These are phyloP conservation scores for Saccharomyces hybrid DNA, from an alignment of 1,139 yeast species.

Conservation along the genomic window DNA sequence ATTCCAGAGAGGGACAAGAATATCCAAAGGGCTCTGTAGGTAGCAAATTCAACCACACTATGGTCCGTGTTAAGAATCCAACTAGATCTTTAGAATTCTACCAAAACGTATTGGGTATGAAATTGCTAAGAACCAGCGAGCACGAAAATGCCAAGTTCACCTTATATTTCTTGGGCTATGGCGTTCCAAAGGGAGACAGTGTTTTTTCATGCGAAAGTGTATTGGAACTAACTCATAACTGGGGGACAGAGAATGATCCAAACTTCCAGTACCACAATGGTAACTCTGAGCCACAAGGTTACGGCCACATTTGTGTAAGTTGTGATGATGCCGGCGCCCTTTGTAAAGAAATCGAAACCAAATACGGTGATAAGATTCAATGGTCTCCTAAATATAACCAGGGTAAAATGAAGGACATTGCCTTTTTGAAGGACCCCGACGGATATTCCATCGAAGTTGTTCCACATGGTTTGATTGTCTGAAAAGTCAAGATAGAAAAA, in stretches of 20 bases:
- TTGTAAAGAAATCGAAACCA: constrained; percentile 43
- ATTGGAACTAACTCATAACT: constrained; percentile 85
- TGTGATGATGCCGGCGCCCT: constrained; percentile 55
- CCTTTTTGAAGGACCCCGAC: constrained; percentile 85
- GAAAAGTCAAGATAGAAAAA: background rate
- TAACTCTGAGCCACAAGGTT: constrained; percentile 72
- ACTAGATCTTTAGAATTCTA: constrained; percentile 68
- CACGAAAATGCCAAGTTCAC: constrained; percentile 70
- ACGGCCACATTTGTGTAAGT: constrained; percentile 78
- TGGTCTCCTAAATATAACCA: constrained; percentile 53
- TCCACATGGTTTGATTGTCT: constrained; percentile 28
- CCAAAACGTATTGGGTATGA: constrained; percentile 71
- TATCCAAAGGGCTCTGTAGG: constrained; percentile 37
- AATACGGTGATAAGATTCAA: constrained; percentile 40
- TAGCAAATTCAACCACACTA: constrained; percentile 76
- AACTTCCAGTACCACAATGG: constrained; percentile 77
- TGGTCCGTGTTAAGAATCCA: constrained; percentile 90
- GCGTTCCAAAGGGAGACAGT: constrained; percentile 32
- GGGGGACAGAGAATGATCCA: constrained; percentile 82
- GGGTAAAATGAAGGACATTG: constrained; percentile 54
- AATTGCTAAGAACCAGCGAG: constrained; percentile 49
- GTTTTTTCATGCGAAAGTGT: constrained; percentile 48
- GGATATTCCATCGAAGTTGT: constrained; percentile 77
- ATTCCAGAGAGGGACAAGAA: constrained; percentile 35
- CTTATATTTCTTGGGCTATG: constrained; percentile 75